Percentiles rank a stretch among this genome's conserved stretches.
phyloP scores from a whole-genome alignment of 345 rosid genomes.

The Salix udensis region DNA sequence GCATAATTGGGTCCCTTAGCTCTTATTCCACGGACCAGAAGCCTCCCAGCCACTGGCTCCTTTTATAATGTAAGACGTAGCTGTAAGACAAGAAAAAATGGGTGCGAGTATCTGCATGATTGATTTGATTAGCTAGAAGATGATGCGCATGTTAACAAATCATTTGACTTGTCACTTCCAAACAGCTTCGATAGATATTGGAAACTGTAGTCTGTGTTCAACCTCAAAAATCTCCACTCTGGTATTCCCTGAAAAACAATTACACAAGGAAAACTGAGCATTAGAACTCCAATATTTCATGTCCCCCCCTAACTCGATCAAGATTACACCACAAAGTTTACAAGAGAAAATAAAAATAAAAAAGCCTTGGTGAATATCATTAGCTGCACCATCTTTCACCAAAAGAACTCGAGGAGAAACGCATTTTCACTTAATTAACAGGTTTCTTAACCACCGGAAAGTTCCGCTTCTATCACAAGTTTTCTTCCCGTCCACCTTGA shows the following conservation, averaged over 20 bases:
- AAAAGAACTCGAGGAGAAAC: neutral
- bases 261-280: neutral
- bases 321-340: no score
- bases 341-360: no score
- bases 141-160: neutral
- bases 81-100: neutral
- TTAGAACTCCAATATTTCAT: constrained; percentile 4
- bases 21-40: constrained; percentile 16
- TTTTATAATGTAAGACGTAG: neutral
- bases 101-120: constrained; percentile 1
- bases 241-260: neutral
- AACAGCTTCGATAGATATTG: neutral
- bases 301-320: neutral
- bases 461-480: no score
- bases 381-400: neutral
- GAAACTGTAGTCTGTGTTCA: neutral
- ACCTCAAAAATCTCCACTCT: neutral
- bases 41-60: neutral
- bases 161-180: neutral
- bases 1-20: neutral
- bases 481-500: neutral
- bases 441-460: neutral
- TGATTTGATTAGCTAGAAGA: neutral
- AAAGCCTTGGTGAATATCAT: no score
- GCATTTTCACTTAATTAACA: neutral